Conservation (phyloP, 2,329 filamentous ascomycete species). For the Fusarium compactum region DNA sequence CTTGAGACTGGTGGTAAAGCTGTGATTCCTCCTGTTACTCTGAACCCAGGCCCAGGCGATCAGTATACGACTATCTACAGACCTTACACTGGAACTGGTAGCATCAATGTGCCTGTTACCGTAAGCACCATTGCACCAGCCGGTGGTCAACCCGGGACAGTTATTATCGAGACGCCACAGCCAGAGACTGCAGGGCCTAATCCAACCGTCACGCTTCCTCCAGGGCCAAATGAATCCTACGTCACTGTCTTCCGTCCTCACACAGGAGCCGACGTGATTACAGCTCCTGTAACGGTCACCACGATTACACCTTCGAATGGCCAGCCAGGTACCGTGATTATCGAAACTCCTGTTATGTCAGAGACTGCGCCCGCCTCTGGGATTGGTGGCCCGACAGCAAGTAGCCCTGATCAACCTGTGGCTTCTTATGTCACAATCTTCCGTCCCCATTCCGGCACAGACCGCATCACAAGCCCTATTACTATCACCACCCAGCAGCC, state of each 20-base stretch:
- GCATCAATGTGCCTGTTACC: slow-evolving; percentile 23
- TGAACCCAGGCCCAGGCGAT: slow-evolving; percentile 6
- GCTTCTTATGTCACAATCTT: slow-evolving; percentile 30
- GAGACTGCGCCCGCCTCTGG: not conserved
- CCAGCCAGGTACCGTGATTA: slow-evolving; percentile 27
- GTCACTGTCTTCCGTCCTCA: slow-evolving; percentile 30
- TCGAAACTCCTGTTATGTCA: slow-evolving; percentile 17
- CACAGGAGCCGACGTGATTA: slow-evolving; percentile 13
- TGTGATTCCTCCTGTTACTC: slow-evolving; percentile 21
- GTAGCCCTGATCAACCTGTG: not conserved
- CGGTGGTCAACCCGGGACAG: slow-evolving; percentile 21
- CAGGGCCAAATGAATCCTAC: slow-evolving; percentile 24
- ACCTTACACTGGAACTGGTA: slow-evolving; percentile 20
- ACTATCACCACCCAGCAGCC: slow-evolving; percentile 25
- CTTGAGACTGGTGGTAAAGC: slow-evolving; percentile 12
- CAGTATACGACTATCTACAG: slow-evolving; percentile 28
- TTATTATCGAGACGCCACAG: slow-evolving; percentile 26
- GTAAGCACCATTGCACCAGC: slow-evolving; percentile 20
- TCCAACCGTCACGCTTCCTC: slow-evolving; percentile 25
- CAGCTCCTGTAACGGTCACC: slow-evolving; percentile 15
- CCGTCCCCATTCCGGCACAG: slow-evolving; percentile 22
- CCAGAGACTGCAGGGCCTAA: slow-evolving; percentile 4
- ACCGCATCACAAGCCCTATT: slow-evolving; percentile 15
- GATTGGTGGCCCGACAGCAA: not conserved
- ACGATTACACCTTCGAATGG: slow-evolving; percentile 19